phyloP scores from a whole-genome alignment of 148 eudicot genomes.

The Persicaria tinctoria region DNA sequence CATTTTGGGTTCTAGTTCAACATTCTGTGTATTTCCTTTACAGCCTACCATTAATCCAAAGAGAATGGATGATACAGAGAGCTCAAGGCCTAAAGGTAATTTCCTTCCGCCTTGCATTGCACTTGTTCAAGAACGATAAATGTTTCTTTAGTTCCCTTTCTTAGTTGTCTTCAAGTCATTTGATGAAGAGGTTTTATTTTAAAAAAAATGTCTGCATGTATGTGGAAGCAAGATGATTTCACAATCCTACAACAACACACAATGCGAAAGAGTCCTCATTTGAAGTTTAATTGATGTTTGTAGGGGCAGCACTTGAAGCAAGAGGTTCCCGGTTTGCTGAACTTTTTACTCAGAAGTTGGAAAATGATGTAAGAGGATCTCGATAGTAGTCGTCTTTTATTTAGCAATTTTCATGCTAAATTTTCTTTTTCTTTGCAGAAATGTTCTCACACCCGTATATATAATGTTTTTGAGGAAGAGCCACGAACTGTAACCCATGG shows the following conservation, averaged over 20 bases:
- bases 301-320: constrained; percentile 27
- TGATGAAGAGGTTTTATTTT: background rate
- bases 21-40: background rate
- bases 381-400: constrained; percentile 8
- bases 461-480: constrained; percentile 23
- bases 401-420: background rate
- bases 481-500: constrained; percentile 16
- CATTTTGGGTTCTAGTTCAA: background rate
- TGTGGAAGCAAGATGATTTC: background rate
- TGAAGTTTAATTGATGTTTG: constrained; percentile 2
- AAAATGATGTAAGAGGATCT: constrained; percentile 10
- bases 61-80: background rate
- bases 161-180: background rate
- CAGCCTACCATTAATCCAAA: background rate
- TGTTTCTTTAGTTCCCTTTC: background rate
- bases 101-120: background rate
- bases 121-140: background rate
- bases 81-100: constrained; percentile 1
- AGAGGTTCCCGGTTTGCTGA: constrained; percentile 22
- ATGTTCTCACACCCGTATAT: constrained; percentile 15
- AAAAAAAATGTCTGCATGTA: background rate
- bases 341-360: constrained; percentile 18
- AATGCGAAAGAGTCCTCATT: background rate
- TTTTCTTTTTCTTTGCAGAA: constrained; percentile 5
- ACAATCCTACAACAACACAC: background rate